phyloP scores from a whole-genome alignment of 176 grass and related monocot species.

The Oryza nivara region DNA sequence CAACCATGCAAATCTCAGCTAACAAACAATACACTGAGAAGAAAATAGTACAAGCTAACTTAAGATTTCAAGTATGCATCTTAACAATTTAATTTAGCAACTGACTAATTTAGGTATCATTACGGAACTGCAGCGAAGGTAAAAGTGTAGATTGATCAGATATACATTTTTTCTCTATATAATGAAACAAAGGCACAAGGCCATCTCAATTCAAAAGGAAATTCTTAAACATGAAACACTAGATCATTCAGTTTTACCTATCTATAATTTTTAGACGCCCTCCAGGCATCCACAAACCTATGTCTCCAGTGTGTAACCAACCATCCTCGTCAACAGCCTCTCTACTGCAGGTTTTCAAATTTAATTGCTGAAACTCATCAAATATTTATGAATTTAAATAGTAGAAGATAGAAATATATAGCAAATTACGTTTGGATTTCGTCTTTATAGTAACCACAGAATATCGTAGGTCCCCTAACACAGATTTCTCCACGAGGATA shows the following conservation, averaged over 20 bases:
- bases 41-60: neutral
- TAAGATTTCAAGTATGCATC: neutral
- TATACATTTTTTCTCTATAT: neutral
- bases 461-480: conserved; percentile 80
- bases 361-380: conserved; percentile 19
- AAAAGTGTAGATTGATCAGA: neutral
- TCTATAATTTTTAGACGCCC: conserved; percentile 95
- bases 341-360: conserved; percentile 54
- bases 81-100: neutral
- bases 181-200: neutral
- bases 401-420: neutral
- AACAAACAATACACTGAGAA: neutral
- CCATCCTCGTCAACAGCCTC: conserved; percentile 88
- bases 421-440: conserved; percentile 81
- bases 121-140: neutral
- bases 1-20: conserved; percentile 25
- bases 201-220: neutral
- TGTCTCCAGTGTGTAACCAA: conserved; percentile 97
- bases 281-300: conserved; percentile 94
- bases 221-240: neutral
- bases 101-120: neutral
- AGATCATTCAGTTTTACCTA: conserved; percentile 53
- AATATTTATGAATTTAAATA: conserved; percentile 1
- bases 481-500: conserved; percentile 98
- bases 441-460: conserved; percentile 88